Evolutionary conservation across 1,284 basidiomycete species (phyloP).

Genomic region (Porphyrellus sp.): DNA sequence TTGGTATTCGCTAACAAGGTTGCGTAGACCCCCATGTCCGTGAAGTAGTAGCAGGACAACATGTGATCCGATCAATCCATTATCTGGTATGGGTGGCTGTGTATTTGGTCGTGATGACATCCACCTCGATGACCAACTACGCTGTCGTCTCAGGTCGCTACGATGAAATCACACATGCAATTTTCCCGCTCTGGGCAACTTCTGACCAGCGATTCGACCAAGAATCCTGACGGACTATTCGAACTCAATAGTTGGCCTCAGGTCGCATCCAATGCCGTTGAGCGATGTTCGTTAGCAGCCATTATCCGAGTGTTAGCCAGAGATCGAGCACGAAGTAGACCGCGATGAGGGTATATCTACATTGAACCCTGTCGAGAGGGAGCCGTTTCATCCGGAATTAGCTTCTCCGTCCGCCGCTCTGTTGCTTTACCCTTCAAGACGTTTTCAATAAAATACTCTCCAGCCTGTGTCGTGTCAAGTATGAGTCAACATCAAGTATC

Average conservation of each 20-base stretch:
- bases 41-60: no score
- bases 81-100: not conserved
- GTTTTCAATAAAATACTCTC: slow-evolving; percentile 91
- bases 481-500: slow-evolving; percentile 4
- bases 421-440: slow-evolving; percentile 64
- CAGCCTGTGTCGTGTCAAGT: slow-evolving; percentile 53
- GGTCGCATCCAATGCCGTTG: no score
- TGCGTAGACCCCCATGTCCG: slow-evolving; percentile 50
- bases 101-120: not conserved
- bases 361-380: slow-evolving; percentile 4
- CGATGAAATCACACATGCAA: no score
- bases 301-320: no score
- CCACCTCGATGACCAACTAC: no score
- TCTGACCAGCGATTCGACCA: no score
- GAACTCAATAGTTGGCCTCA: no score
- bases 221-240: no score
- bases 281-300: no score
- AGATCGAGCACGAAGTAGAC: not conserved
- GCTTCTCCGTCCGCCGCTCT: slow-evolving; percentile 41
- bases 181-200: no score
- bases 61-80: no score
- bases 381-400: slow-evolving; percentile 30
- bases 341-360: slow-evolving; percentile 4
- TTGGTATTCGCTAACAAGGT: slow-evolving; percentile 62
- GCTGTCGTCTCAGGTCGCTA: no score